Base-by-base conservation (phyloP, 75 land plant genomes). In the Pinus tabuliformis region DNA sequence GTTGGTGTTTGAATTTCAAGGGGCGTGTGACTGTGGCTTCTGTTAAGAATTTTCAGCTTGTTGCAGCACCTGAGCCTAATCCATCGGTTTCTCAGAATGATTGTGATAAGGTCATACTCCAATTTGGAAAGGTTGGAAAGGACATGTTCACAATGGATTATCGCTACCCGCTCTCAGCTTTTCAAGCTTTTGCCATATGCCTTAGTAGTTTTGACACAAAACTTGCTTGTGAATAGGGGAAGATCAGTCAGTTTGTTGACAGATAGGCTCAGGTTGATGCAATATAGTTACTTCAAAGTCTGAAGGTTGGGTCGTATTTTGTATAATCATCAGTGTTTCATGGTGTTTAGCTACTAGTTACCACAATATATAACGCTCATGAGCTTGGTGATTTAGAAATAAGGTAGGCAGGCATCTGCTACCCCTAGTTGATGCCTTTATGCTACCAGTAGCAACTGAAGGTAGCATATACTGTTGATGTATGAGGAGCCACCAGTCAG, bases 21-120 rank as follows among this genome's bases (percentile, higher is more conserved):
- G 99, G 99, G 24, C 83, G 99, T 59, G 99, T 96, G 4, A 96
- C 99, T 7, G 91, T 96, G 68, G 98, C 99, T 57, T 94, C 97
- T 21, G 95, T 94, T 60, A 94, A 94, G 85, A 94, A 94, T 73
- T 94, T 94, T 76, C 97, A 94, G 86, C 75, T 94, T 58, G 97
- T 90, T 18, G 92, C 95, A 59, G 86, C 92, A 13, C 74, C 73
- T 1, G 93, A 90, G 58, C 72, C 83, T 5, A 75, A 81, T 56
- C 83, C 76, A 17, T 58, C 75, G 11, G 81, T 79, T 13, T 77
- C 84, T 6, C 87, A 75, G 28, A 83, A 58, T 62, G 89, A 92
- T 36, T 83, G 89, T 62, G 95, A 90, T 17, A 90, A 83, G 77
- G 92, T 92, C 22, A 76, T 94, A 18, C 87, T 94, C 37, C 97